Base-by-base conservation (phyloP, 306 rosid genomes). In the Chamaecrista fasciculata region DNA sequence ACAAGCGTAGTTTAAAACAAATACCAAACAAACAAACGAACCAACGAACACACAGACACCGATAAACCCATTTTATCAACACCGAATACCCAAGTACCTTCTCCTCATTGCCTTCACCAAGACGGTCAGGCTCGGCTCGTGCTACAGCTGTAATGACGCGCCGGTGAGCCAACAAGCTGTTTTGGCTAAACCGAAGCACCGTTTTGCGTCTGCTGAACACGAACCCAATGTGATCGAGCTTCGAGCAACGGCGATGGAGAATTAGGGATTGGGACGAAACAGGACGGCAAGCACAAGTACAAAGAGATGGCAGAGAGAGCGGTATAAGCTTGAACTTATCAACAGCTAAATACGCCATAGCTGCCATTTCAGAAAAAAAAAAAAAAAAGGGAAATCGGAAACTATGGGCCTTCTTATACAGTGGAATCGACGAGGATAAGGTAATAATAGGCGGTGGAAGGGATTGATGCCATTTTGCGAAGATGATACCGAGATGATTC, bases 111-210 rank as follows among this genome's bases (percentile, higher is more conserved):
- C 24, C 58, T 47, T 29, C 58, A 1, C 52, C 58, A 47, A 47
- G 58, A 20, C 44, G 44, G 8, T 66, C 70, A 6, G 70, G 70
- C 58, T 66, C 70, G 10, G 70, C 58, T 47, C 29, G 70, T 28
- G 70, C 70, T 8, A 47, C 70, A 47, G 70, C 57, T 2, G 29
- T 29, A 28, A 47, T 66, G 70, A 47, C 71, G 19, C 71, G 71
- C 71, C 46, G 58, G 46, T 11, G 46, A 66, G 59, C 46, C 59
- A 24, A 46, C 46, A 46, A 19, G 31, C 58, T 14, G 44, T 47
- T 29, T 29, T 29, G 71, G 40, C 59, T 48, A 19, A 66, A 18
- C 71, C 46, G 71, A 48, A 66, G 28, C 18, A 11, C 20, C 19
- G 46, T 19, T 3, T 18, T 31, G 59, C 71, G 40, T 48, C 59